Conservation (phyloP, 2,329 filamentous ascomycete species). For the Colletotrichum truncatum region DNA sequence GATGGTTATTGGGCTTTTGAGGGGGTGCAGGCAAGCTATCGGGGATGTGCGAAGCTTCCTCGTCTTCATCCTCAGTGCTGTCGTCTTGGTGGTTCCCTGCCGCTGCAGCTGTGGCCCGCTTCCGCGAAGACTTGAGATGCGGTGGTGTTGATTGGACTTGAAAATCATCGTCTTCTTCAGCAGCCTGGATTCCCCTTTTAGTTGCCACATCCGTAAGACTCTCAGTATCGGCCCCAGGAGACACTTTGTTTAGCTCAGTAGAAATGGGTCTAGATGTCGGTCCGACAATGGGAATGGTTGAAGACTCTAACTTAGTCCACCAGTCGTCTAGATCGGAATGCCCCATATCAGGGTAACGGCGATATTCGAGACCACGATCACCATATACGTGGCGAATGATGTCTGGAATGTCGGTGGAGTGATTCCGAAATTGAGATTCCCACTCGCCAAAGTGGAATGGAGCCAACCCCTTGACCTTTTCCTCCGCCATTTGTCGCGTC, state of each 20-base stretch:
- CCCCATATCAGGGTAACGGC: slow-evolving; percentile 39
- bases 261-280: not conserved
- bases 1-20: slow-evolving; percentile 30
- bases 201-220: not conserved
- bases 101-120: slow-evolving; percentile 24
- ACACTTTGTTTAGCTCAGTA: not conserved
- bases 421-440: slow-evolving; percentile 39
- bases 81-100: slow-evolving; percentile 36
- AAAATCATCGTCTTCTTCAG: slow-evolving; percentile 58
- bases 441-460: slow-evolving; percentile 55
- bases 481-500: slow-evolving; percentile 53
- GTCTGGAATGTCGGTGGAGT: slow-evolving; percentile 41
- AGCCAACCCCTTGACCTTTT: slow-evolving; percentile 60
- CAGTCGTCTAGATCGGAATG: slow-evolving; percentile 54
- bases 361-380: slow-evolving; percentile 41
- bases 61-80: slow-evolving; percentile 46
- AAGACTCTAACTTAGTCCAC: slow-evolving; percentile 47
- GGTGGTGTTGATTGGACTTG: slow-evolving; percentile 60
- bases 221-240: slow-evolving; percentile 29
- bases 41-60: slow-evolving; percentile 34
- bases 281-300: slow-evolving; percentile 13
- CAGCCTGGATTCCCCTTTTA: not conserved
- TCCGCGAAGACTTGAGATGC: slow-evolving; percentile 40
- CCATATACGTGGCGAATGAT: slow-evolving; percentile 55
- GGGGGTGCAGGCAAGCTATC: slow-evolving; percentile 33